Percentiles rank a stretch among this genome's conserved stretches.
Conservation (phyloP, 2,329 filamentous ascomycete genomes). For the Botrytis galanthina region DNA sequence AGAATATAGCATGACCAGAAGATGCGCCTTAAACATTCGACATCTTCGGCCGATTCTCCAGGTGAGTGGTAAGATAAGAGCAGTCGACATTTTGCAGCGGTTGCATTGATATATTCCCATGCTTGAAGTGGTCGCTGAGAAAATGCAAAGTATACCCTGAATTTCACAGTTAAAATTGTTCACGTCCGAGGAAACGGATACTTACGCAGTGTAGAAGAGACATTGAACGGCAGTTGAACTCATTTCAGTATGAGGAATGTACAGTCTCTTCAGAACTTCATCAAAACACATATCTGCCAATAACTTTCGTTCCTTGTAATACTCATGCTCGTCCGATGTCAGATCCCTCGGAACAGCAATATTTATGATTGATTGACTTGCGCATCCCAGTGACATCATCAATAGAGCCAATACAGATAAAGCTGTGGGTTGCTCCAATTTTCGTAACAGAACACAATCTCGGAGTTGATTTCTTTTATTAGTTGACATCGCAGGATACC, state of each 20-base stretch:
- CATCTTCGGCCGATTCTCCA: constrained; percentile 42
- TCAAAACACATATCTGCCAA: constrained; percentile 33
- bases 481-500: constrained; percentile 51
- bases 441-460: neutral
- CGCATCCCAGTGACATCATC: constrained; percentile 49
- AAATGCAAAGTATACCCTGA: constrained; percentile 50
- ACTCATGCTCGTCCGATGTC: constrained; percentile 36
- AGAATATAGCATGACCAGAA: constrained; percentile 57
- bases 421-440: neutral
- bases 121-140: constrained; percentile 51
- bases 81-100: constrained; percentile 50
- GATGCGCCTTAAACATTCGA: constrained; percentile 50
- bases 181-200: neutral
- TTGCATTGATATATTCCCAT: constrained; percentile 51
- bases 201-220: constrained; percentile 51
- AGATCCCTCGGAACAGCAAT: constrained; percentile 29
- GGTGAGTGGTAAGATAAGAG: constrained; percentile 46
- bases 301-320: constrained; percentile 29
- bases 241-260: constrained; percentile 48
- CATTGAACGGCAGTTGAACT: constrained; percentile 49
- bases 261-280: constrained; percentile 46
- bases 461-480: constrained; percentile 36
- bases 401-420: constrained; percentile 44
- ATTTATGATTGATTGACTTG: constrained; percentile 42
- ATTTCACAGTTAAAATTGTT: neutral